These are phyloP conservation scores for Micractinium sp. DNA, from an alignment of 139 green algal species.

Conservation along the genomic window DNA sequence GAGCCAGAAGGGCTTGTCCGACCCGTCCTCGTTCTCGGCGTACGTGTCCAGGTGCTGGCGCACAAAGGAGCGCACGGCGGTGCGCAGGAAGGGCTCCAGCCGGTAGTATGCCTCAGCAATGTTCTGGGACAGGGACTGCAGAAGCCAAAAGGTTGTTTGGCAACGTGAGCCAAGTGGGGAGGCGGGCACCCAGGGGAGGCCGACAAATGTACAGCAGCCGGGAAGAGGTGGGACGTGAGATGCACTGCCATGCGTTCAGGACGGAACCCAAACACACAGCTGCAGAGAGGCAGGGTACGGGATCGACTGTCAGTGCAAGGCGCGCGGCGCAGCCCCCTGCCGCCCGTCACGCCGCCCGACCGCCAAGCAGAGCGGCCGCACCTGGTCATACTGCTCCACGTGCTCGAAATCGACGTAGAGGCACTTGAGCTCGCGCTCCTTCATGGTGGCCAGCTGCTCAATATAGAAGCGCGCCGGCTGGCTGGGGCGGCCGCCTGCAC, in stretches of 20 bases:
- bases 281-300: not conserved
- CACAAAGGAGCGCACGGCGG: conserved; percentile 80
- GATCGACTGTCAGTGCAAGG: not conserved
- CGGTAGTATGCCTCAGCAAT: conserved; percentile 54
- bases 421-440: conserved; percentile 63
- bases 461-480: conserved; percentile 46
- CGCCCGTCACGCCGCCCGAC: conserved; percentile 21
- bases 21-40: conserved; percentile 48
- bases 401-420: conserved; percentile 86
- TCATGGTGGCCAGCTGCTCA: conserved; percentile 59
- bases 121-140: conserved; percentile 44
- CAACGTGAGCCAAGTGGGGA: too few relatives aligned
- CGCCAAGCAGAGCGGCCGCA: conserved; percentile 4
- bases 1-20: conserved; percentile 89
- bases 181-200: too few relatives aligned
- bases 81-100: conserved; percentile 81
- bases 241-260: not conserved
- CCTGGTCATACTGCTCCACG: conserved; percentile 70
- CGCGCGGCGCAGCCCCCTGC: conserved; percentile 33
- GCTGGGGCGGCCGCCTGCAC: conserved; percentile 14
- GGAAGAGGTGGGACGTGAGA: not conserved
- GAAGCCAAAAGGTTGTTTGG: not conserved
- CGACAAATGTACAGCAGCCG: not conserved
- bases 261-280: too few relatives aligned
- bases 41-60: conserved; percentile 67